phyloP scores from a whole-genome alignment of 371 early-diverging fungal species.

The Haplosporangium sp. region DNA sequence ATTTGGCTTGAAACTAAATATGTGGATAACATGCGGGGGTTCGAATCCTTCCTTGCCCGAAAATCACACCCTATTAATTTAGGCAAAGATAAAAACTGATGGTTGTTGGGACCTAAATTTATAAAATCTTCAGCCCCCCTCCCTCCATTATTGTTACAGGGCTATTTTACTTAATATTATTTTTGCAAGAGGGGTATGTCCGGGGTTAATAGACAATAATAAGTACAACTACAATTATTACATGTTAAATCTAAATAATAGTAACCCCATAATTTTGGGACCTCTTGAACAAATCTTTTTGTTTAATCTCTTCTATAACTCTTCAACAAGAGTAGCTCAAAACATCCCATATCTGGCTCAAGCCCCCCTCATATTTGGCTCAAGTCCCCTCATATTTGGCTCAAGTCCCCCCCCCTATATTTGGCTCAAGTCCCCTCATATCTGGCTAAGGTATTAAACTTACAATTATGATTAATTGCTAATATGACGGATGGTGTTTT shows the following conservation, averaged over 20 bases:
- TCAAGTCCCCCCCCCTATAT: conserved; percentile 12
- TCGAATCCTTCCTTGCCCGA: conserved; percentile 34
- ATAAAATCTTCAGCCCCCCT: background rate
- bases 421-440: conserved; percentile 1
- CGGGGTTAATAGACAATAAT: conserved; percentile 8
- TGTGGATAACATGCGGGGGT: no score
- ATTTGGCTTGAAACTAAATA: no score
- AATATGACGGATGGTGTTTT: conserved; percentile 34
- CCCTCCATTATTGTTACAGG: background rate
- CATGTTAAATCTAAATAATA: conserved; percentile 21
- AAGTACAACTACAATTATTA: conserved; percentile 16
- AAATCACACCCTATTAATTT: conserved; percentile 7
- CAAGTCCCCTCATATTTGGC: background rate
- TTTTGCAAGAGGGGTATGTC: conserved; percentile 4
- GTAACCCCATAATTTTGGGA: conserved; percentile 12
- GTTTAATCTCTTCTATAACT: conserved; percentile 25
- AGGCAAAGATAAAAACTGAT: conserved; percentile 5
- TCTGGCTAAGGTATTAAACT: conserved; percentile 9
- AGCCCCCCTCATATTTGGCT: conserved; percentile 14
- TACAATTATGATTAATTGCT: conserved; percentile 6
- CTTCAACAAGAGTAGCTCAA: conserved; percentile 40
- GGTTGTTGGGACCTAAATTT: conserved; percentile 1
- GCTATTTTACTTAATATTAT: conserved; percentile 5
- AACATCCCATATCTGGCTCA: conserved; percentile 17
- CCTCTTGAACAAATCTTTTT: conserved; percentile 44